Base-by-base conservation (phyloP, 257 asterid species). In the Solanum medicagineum region DNA sequence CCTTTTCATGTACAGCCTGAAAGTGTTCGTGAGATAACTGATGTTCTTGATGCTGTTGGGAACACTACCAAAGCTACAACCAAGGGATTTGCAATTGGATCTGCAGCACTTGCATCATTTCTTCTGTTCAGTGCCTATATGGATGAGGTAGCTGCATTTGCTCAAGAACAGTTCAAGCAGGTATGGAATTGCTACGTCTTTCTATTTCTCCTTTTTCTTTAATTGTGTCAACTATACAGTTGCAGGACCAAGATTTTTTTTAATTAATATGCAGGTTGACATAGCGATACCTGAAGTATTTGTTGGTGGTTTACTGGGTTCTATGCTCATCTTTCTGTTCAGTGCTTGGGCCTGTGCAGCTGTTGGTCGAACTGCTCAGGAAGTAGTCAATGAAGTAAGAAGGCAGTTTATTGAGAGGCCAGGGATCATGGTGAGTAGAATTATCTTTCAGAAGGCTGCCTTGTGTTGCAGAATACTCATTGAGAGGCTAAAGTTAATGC, bases 321-420 rank as follows among this genome's bases (percentile, higher is more conserved):
- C 99, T 69, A 95, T 96, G 98, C 99, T 96, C 90, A 94, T 96
- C 84, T 96, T 81, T 89, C 91, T 96, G 51, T 96, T 96, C 91
- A 95, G 99, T 93, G 99, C 97, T 75, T 96, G 99, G 99, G 99
- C 99, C 81, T 96, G 99, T 90, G 81, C 99, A 69, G 99, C 99
- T 44, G 99, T 96, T 87, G 99, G 99, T 71, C 93, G 98, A 91
- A 97, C 88, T 84, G 99, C 99, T 86, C 99, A 97, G 88, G 99
- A 97, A 89, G 99, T 97, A 84, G 99, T 97, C 66, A 97, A 92
- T 88, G 99, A 97, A 97, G 99, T 95, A 71, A 89, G 99, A 89
- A 94, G 98, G 83, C 99, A 97, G 88, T 97, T 97, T 90, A 93
- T 97, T 82, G 99, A 97, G 96, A 93, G 98, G 91, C 99, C 99